Base-by-base conservation (phyloP, 495 filamentous ascomycete species). In the Rhypophila decipiens region DNA sequence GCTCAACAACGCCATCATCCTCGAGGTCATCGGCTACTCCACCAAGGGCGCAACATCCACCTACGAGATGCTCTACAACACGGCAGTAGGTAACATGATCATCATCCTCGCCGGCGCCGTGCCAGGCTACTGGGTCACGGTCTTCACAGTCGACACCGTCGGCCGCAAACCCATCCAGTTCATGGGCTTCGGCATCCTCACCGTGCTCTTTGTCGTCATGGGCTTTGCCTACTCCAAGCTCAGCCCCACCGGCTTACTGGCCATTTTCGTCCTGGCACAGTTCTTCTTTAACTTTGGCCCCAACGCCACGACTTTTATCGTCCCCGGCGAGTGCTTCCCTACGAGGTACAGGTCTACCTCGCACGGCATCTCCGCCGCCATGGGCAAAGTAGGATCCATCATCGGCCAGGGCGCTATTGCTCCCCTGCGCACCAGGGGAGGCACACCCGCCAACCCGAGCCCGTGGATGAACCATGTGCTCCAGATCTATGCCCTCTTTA, bases 261-360 rank as follows among this genome's bases (percentile, higher is more conserved):
- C 72, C n/a, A 75, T 88, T 47, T 93, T 91, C 59, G 75, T 91
- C 17, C 66, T 93, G 2, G 81, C 83, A n/a, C 84, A 91, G 53
- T 87, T 88, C 70, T 90, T 72, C 57, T 72, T 74, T 62, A 73
- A 73, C 57, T 72, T 87, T 49, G 83, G 88, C 1, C 90, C 90
- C 43, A 95, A 95, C 65, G 74, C 86, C 1, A 95, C 87, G 18
- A 95, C 88, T 24, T 95, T 95, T 71, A 85, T 95, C 56, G 83
- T 95, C 1, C 89, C 90, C 9, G 89, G 88, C 18, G 90, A 96
- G 61, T 85, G 81, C 56, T 96, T 93, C 71, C 90, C 89, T 0
- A 95, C 90, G 4, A 82, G 88, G 36, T 93, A 91, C 60, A 78
- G 90, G 3, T 85, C 83, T 8, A 88, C 87, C 24, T 85, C 85